A percentile compares a stretch with the other conserved stretches of the same genome.
Evolutionary conservation across 2,329 filamentous ascomycete genomes (phyloP).

Genomic region (Drechslera avenae): DNA sequence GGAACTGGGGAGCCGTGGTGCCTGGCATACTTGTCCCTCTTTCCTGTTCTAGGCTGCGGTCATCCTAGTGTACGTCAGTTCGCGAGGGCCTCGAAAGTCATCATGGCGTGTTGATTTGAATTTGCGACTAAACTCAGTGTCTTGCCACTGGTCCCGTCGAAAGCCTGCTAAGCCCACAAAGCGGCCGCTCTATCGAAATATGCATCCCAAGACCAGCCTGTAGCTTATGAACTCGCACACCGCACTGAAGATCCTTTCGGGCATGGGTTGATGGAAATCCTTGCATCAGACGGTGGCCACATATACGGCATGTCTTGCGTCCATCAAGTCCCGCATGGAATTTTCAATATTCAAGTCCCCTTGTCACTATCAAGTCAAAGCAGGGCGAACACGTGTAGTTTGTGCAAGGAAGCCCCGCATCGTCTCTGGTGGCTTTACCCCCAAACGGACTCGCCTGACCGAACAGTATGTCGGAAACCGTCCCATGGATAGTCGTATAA

Average conservation of each 20-base stretch:
- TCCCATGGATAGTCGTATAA: too few species aligned
- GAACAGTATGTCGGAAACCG: too few species aligned
- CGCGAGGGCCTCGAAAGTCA: background rate
- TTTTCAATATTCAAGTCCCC: background rate
- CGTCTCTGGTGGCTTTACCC: background rate
- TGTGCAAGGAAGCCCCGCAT: background rate
- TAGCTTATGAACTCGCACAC: background rate
- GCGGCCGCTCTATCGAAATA: too few species aligned
- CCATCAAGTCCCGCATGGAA: background rate
- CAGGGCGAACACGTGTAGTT: background rate
- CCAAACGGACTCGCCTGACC: too few species aligned
- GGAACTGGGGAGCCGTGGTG: slow-evolving; percentile 28
- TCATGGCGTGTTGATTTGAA: background rate
- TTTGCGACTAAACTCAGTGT: background rate
- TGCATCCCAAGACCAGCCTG: background rate
- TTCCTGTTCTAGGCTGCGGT: slow-evolving; percentile 4
- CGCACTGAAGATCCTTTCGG: background rate
- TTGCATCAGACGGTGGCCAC: background rate
- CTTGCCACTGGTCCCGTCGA: background rate
- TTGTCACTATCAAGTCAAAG: background rate
- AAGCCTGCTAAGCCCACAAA: too few species aligned
- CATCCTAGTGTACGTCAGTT: background rate
- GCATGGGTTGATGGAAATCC: background rate
- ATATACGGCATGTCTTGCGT: background rate
- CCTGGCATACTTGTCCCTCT: slow-evolving; percentile 2